Conservation (phyloP, 1,139 yeast species). For the Debaryomyces sp. region DNA sequence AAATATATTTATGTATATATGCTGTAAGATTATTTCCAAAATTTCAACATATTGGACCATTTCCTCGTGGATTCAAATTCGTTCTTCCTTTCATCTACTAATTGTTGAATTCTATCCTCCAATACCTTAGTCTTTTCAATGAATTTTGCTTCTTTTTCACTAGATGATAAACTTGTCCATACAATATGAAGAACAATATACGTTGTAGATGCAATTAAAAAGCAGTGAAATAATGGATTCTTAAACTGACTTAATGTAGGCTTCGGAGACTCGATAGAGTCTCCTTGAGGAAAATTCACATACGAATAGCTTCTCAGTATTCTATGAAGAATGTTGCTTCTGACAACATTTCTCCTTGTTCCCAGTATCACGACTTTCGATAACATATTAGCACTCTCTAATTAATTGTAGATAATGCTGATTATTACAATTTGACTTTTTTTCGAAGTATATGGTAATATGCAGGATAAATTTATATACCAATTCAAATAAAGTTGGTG, state of each 20-base stretch:
- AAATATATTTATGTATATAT: not conserved
- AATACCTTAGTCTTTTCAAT: constrained; percentile 25
- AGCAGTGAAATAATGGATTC: constrained; percentile 42
- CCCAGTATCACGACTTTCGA: not conserved
- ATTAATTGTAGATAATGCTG: not conserved
- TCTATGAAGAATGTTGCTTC: not conserved
- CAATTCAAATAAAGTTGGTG: constrained; percentile 3
- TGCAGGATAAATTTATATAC: not conserved
- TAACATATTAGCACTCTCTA: not conserved
- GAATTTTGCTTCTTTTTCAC: constrained; percentile 30
- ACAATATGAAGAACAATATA: constrained; percentile 40
- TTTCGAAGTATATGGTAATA: not conserved
- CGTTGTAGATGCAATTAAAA: constrained; percentile 43
- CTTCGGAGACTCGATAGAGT: constrained; percentile 16
- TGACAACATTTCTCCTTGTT: not conserved
- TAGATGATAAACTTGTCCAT: constrained; percentile 36
- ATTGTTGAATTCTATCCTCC: constrained; percentile 33
- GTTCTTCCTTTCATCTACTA: constrained; percentile 32
- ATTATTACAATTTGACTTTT: not conserved
- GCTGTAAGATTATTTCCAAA: constrained; percentile 21
- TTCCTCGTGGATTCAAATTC: constrained; percentile 18
- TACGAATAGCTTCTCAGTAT: constrained; percentile 6
- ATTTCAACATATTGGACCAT: constrained; percentile 23
- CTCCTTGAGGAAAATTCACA: constrained; percentile 13
- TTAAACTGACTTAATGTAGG: constrained; percentile 43